Evolutionary conservation across 78 protist species (phyloP).

Genomic region (Dictyostelium capitatum): DNA sequence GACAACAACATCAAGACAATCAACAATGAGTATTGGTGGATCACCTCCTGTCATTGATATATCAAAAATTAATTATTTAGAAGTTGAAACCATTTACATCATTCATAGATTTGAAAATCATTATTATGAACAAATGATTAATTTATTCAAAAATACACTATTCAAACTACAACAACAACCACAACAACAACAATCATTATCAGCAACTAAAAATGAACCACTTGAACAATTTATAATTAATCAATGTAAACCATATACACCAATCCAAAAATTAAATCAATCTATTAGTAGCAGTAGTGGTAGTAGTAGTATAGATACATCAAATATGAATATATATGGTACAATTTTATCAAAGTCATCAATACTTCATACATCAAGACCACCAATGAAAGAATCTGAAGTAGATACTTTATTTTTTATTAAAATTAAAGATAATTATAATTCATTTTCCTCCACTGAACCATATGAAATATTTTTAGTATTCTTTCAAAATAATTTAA

Average conservation of each 20-base stretch:
- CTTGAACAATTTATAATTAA: neutral
- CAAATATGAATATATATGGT: neutral
- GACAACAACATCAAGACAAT: neutral
- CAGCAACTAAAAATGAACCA: neutral
- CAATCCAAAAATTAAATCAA: neutral
- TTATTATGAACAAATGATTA: conserved; percentile 24
- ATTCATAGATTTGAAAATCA: conserved; percentile 15
- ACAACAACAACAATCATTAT: neutral
- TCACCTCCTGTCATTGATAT: neutral
- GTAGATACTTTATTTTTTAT: conserved; percentile 8
- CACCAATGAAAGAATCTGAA: conserved; percentile 5
- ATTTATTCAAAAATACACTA: neutral
- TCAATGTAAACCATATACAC: neutral
- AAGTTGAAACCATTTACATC: conserved; percentile 20
- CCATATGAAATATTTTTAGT: conserved; percentile 5
- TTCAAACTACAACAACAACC: neutral
- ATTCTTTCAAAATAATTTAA: conserved; percentile 27
- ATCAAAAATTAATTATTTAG: conserved; percentile 44
- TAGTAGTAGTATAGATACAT: no score
- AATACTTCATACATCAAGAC: neutral
- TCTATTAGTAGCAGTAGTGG: neutral
- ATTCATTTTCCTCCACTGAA: neutral
- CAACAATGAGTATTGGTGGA: neutral
- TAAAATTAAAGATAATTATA: neutral
- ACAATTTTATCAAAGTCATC: conserved; percentile 36